Evolutionary conservation across 2,329 filamentous ascomycete genomes (phyloP), one percentile per base, ranked within the genome.

Genomic region (Periconia sp.): DNA sequence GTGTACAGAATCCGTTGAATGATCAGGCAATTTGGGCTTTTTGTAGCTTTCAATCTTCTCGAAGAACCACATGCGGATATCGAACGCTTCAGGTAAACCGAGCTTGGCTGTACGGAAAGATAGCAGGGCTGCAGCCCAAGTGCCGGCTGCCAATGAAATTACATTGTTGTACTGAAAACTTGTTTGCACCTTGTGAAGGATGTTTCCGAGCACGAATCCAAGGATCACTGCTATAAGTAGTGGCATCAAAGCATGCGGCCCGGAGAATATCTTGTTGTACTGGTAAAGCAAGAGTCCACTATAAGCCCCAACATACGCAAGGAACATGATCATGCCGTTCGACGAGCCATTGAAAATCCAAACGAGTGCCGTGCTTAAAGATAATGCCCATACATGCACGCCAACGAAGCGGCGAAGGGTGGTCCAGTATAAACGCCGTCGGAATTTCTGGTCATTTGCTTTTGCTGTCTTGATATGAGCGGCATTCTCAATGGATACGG

Each of bases 211-310:
- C 1, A 76, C 65, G 9, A 84, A 65, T 7, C 81, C 81, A 15
- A 81, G 49, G 17, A 75, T 48, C 3, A 77, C 71, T 13, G 79
- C 79, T n/a, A 72, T 58, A 7, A 81, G 58, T 6, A 84, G 72
- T 6, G 79, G 77, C 58, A 77, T 77, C 42, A 82, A 67, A 1
- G 77, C 77, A 50, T 78, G 72, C 1, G 78, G 76, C 0, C 80
- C 81, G 8, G 77, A 76, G 61, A 81, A 82, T 41, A 82, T 81
- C 64, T 73, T 74, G 65, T 74, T 74, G 63, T 74, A 74, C 61
- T 74, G 81, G 53, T 82, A 83, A 64, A 79, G 79, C 8, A 83
- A 71, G 31, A 83, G 64, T 3, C 81, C 82, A 19, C 77, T 81
- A 58, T 82, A 82, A 8, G 79, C 73, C 15, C 74, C 64, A 13